These are phyloP conservation scores for Solanum phureja DNA, from an alignment of 257 asterid species.

Conservation along the genomic window DNA sequence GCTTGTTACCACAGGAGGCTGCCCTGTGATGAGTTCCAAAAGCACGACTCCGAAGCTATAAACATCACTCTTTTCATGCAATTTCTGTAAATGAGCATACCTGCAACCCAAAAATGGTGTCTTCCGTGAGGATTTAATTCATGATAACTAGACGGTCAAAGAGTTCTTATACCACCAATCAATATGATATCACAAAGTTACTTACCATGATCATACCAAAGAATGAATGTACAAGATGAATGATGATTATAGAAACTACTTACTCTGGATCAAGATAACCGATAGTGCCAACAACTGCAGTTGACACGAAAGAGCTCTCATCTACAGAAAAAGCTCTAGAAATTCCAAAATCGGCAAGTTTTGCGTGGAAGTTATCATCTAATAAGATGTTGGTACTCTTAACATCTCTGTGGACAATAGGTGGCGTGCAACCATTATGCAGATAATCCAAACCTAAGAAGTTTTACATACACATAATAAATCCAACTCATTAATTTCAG, in stretches of 20 bases:
- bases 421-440: slow-evolving; percentile 32
- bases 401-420: slow-evolving; percentile 36
- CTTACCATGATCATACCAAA: background rate
- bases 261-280: slow-evolving; percentile 38
- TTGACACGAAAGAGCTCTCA: slow-evolving; percentile 13
- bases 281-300: slow-evolving; percentile 17
- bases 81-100: background rate
- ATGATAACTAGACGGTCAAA: background rate
- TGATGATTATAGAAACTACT: background rate
- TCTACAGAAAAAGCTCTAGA: slow-evolving; percentile 19
- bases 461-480: background rate
- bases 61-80: slow-evolving; percentile 28
- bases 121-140: background rate
- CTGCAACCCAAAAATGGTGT: background rate
- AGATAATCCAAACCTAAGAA: slow-evolving; percentile 33
- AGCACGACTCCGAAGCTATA: slow-evolving; percentile 36
- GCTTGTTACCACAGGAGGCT: background rate
- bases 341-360: slow-evolving; percentile 37
- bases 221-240: background rate
- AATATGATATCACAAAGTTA: background rate
- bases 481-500: background rate
- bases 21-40: slow-evolving; percentile 21
- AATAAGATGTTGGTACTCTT: slow-evolving; percentile 27
- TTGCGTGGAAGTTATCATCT: slow-evolving; percentile 15
- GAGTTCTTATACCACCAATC: background rate